These are phyloP conservation scores for Dorcoceras hygrometricum DNA, from an alignment of 257 asterid species.

Conservation along the genomic window DNA sequence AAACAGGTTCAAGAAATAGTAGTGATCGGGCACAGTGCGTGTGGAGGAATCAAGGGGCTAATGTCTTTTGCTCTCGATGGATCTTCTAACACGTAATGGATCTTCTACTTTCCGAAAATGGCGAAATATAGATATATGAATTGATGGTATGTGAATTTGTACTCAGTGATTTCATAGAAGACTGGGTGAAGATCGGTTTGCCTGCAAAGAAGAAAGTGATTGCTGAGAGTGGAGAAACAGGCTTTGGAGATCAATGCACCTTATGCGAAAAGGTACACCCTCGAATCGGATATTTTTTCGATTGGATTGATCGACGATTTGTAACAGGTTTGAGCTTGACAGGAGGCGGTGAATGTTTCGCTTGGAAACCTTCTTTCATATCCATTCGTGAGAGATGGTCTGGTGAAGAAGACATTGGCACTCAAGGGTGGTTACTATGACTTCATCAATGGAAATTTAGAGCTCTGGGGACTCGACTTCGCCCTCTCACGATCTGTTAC, in stretches of 20 bases:
- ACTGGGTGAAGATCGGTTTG: conserved; percentile 76
- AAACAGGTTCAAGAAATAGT: conserved; percentile 63
- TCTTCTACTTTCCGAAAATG: too few relatives aligned
- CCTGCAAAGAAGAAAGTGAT: conserved; percentile 79
- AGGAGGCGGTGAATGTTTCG: conserved; percentile 93
- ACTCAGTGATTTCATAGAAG: conserved; percentile 85
- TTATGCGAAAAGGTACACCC: conserved; percentile 82
- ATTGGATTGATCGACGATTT: too few relatives aligned
- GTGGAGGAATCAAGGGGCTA: conserved; percentile 98
- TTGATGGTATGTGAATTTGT: not conserved
- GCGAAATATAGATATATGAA: too few relatives aligned
- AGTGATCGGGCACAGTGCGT: conserved; percentile 92
- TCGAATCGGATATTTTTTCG: too few relatives aligned
- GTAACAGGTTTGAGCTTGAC: too few relatives aligned
- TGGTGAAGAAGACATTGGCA: conserved; percentile 81
- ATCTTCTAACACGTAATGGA: conserved; percentile 57
- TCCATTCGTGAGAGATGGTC: conserved; percentile 83
- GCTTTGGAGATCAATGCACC: conserved; percentile 55
- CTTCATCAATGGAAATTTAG: conserved; percentile 74
- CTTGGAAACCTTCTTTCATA: conserved; percentile 79
- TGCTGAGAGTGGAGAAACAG: conserved; percentile 26
- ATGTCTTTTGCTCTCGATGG: conserved; percentile 79
- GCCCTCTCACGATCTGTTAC: conserved; percentile 64
- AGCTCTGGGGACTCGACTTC: conserved; percentile 91
- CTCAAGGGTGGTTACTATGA: conserved; percentile 87